A percentile compares a stretch with the other conserved stretches of the same genome.
phyloP scores from a whole-genome alignment of 768 basidiomycete species.

The Xerocomus brunneocitrinus region DNA sequence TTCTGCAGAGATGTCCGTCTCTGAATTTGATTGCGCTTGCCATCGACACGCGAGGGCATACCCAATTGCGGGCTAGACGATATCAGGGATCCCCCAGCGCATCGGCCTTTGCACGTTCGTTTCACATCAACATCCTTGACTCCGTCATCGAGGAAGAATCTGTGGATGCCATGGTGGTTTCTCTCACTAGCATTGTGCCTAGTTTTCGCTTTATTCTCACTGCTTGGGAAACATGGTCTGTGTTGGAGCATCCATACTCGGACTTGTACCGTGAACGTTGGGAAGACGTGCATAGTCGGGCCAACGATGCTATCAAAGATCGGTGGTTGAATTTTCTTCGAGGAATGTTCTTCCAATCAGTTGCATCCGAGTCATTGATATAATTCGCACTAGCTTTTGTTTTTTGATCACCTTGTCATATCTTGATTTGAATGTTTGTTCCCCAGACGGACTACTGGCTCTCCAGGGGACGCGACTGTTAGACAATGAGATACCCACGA shows the following conservation, averaged over 20 bases:
- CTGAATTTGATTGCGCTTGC: neutral
- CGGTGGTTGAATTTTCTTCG: neutral
- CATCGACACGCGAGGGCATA: constrained; percentile 5
- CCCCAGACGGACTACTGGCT: no score
- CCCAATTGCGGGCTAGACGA: neutral
- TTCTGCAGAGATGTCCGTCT: neutral
- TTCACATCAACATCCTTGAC: constrained; percentile 1
- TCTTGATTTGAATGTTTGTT: no score
- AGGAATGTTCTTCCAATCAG: neutral
- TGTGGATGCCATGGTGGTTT: neutral
- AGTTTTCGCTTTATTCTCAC: neutral
- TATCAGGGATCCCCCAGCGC: no score
- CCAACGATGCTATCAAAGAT: neutral
- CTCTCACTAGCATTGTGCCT: neutral
- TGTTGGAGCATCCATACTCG: neutral
- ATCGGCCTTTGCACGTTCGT: neutral
- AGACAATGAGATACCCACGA: no score
- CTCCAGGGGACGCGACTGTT: no score
- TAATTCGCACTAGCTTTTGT: neutral
- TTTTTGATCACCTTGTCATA: no score
- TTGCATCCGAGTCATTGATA: neutral
- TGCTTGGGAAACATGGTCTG: neutral
- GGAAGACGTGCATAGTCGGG: neutral
- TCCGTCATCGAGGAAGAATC: neutral
- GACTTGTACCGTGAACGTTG: neutral